Percentiles rank a stretch among this genome's conserved stretches.
Conservation (phyloP, 2,329 filamentous ascomycete genomes). For the Talaromyces sp. region DNA sequence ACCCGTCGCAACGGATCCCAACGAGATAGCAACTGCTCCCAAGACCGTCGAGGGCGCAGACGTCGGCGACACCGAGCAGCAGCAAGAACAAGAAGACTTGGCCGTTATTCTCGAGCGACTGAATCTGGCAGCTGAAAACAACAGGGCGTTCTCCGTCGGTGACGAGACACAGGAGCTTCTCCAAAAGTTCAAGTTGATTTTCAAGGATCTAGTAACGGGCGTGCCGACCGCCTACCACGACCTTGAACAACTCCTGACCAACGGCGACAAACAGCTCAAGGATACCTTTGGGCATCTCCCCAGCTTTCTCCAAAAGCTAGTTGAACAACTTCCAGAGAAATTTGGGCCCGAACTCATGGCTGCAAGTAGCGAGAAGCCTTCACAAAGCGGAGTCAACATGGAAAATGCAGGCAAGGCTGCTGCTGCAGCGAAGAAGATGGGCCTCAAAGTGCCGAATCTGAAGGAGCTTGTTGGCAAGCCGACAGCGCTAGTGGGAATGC, state of each 20-base stretch:
- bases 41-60: constrained; percentile 21
- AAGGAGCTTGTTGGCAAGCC: constrained; percentile 80
- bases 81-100: constrained; percentile 67
- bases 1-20: constrained; percentile 25
- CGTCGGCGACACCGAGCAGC: constrained; percentile 37
- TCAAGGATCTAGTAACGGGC: constrained; percentile 88
- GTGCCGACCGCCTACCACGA: constrained; percentile 92
- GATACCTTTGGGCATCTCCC: constrained; percentile 66
- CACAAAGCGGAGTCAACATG: constrained; percentile 55
- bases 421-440: constrained; percentile 61
- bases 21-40: constrained; percentile 23
- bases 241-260: constrained; percentile 64
- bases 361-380: constrained; percentile 60
- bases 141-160: constrained; percentile 79
- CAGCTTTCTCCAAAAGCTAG: constrained; percentile 74
- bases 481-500: constrained; percentile 75
- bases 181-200: constrained; percentile 77
- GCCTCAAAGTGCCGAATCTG: constrained; percentile 65
- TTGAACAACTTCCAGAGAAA: constrained; percentile 78
- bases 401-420: constrained; percentile 42
- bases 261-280: constrained; percentile 60
- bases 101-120: constrained; percentile 75
- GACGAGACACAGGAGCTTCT: constrained; percentile 78
- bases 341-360: constrained; percentile 80
- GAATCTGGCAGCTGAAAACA: constrained; percentile 78